Percentiles rank a stretch among this genome's conserved stretches.
Evolutionary conservation across 2,329 filamentous ascomycete species (phyloP).

Genomic region (Paraconiothyrium brasiliense): DNA sequence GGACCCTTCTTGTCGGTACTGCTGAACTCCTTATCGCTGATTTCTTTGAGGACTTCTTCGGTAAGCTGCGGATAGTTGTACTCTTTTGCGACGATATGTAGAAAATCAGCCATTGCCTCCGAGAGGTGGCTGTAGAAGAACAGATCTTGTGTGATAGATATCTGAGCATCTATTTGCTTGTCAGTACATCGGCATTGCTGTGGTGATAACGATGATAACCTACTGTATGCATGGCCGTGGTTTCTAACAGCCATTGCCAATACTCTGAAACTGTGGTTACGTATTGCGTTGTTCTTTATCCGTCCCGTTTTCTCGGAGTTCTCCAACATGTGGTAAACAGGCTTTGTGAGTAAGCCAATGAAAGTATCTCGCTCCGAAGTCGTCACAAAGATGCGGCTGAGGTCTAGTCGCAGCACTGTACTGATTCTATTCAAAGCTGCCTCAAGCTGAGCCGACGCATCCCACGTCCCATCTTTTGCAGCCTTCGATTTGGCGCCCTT

Average conservation of each 20-base stretch:
- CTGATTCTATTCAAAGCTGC: constrained; percentile 92
- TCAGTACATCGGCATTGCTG: constrained; percentile 21
- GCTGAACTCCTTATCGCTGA: constrained; percentile 98
- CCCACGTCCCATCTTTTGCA: constrained; percentile 81
- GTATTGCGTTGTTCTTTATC: constrained; percentile 85
- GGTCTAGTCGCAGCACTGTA: constrained; percentile 91
- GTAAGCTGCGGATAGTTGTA: constrained; percentile 97
- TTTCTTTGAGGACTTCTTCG: constrained; percentile 90
- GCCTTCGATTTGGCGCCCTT: constrained; percentile 78
- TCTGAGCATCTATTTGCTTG: constrained; percentile 78
- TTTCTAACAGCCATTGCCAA: constrained; percentile 97
- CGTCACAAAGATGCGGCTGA: constrained; percentile 92
- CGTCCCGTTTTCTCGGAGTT: constrained; percentile 91
- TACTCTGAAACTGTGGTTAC: constrained; percentile 98
- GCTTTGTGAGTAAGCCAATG: constrained; percentile 87
- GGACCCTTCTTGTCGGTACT: constrained; percentile 94
- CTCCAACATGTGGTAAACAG: constrained; percentile 92
- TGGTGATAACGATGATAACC: constrained; percentile 28
- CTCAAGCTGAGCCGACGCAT: constrained; percentile 87
- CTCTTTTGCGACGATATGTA: constrained; percentile 94
- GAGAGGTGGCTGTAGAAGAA: constrained; percentile 99
- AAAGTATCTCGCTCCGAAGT: constrained; percentile 97
- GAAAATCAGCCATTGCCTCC: constrained; percentile 97
- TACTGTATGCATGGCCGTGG: constrained; percentile 95
- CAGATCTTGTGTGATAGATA: constrained; percentile 95